phyloP scores from a whole-genome alignment of 2,329 filamentous ascomycete genomes.

The Lachnellula occidentalis region DNA sequence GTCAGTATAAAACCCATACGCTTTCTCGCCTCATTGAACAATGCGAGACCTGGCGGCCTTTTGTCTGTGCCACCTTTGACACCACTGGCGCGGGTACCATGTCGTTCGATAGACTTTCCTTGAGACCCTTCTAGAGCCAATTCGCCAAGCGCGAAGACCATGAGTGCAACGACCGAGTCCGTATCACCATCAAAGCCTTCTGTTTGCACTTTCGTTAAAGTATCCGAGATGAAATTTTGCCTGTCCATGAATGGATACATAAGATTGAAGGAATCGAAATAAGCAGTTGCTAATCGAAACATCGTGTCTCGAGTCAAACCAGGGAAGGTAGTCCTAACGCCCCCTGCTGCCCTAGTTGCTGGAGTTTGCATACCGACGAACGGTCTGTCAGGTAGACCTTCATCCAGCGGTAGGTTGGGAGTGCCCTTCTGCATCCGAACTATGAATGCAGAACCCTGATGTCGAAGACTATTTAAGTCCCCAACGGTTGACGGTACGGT shows the following conservation, averaged over 20 bases:
- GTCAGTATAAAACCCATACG: slow-evolving; percentile 53
- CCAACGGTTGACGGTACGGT: slow-evolving; percentile 30
- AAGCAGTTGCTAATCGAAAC: slow-evolving; percentile 45
- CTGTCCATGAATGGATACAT: slow-evolving; percentile 54
- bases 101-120: slow-evolving; percentile 40
- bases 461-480: slow-evolving; percentile 33
- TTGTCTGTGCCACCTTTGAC: slow-evolving; percentile 45
- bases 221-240: slow-evolving; percentile 46
- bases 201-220: slow-evolving; percentile 40
- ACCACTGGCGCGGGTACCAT: slow-evolving; percentile 44
- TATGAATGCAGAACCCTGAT: slow-evolving; percentile 35
- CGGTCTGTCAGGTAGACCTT: slow-evolving; percentile 17
- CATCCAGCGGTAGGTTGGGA: slow-evolving; percentile 23
- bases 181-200: slow-evolving; percentile 46
- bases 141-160: slow-evolving; percentile 55
- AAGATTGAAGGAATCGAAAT: slow-evolving; percentile 56
- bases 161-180: slow-evolving; percentile 46
- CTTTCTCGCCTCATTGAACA: slow-evolving; percentile 58
- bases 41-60: slow-evolving; percentile 49
- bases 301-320: slow-evolving; percentile 44
- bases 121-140: slow-evolving; percentile 47
- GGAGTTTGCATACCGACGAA: slow-evolving; percentile 31
- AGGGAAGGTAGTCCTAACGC: slow-evolving; percentile 24
- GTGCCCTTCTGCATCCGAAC: slow-evolving; percentile 28
- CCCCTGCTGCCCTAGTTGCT: slow-evolving; percentile 24